A percentile compares a stretch with the other conserved stretches of the same genome.
Evolutionary conservation across 139 green algal species (phyloP).

Genomic region (Dunaliella primolecta): DNA sequence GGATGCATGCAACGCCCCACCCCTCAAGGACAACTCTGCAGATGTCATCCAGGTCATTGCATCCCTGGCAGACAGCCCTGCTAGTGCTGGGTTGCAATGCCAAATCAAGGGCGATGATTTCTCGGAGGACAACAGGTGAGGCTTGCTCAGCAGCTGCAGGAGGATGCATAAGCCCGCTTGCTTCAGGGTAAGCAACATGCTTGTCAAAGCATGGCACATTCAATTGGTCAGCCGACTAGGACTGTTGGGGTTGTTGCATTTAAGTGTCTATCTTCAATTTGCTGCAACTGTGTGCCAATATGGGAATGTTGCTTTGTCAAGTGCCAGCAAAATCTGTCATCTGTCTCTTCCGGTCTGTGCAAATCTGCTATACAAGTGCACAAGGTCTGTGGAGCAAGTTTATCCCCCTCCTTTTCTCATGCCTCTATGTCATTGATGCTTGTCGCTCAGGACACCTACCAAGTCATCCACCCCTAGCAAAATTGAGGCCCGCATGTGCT

Average conservation of each 20-base stretch:
- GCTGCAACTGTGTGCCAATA: background rate
- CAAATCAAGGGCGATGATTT: background rate
- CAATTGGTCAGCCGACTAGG: background rate
- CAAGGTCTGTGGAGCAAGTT: too few species aligned
- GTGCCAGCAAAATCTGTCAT: too few species aligned
- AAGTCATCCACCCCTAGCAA: background rate
- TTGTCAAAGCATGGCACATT: background rate
- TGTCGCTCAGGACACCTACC: background rate
- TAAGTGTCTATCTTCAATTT: too few species aligned
- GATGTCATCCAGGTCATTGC: background rate
- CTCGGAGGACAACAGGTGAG: background rate
- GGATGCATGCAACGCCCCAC: background rate
- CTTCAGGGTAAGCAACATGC: background rate
- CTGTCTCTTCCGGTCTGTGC: too few species aligned
- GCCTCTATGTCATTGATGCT: too few species aligned
- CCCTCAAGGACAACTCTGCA: background rate
- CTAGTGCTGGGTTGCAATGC: background rate
- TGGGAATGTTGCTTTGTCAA: background rate
- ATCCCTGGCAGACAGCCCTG: background rate
- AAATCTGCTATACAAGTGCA: background rate
- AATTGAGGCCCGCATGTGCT: conserved; percentile 8
- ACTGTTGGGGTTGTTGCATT: too few species aligned
- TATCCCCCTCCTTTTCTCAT: too few species aligned
- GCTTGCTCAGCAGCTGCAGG: background rate
- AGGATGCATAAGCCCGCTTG: background rate